Evolutionary conservation across 148 eudicot genomes (phyloP).

Genomic region (Tetragonia tetragonoides): DNA sequence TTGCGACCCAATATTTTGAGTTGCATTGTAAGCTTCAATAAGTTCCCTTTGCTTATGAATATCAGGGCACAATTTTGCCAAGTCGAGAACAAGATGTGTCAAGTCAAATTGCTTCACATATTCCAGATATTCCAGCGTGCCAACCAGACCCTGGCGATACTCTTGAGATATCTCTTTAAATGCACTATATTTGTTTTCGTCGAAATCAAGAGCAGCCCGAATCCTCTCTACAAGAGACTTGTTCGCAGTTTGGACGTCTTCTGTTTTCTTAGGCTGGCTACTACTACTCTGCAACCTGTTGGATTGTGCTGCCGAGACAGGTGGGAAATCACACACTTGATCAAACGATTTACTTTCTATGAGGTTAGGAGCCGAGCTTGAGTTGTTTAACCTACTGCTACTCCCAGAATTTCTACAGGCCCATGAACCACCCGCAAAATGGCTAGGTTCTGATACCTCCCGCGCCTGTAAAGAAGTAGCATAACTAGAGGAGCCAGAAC

Average conservation of each 20-base stretch:
- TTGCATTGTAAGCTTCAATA: slow-evolving; percentile 55
- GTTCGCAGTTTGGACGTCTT: slow-evolving; percentile 76
- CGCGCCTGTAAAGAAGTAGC: slow-evolving; percentile 44
- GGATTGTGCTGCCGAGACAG: slow-evolving; percentile 61
- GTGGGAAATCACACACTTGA: slow-evolving; percentile 69
- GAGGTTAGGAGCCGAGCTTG: slow-evolving; percentile 71
- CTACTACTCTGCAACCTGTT: slow-evolving; percentile 33
- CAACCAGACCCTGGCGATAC: slow-evolving; percentile 75
- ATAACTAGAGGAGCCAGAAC: slow-evolving; percentile 43
- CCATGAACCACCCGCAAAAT: slow-evolving; percentile 36
- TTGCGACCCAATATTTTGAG: slow-evolving; percentile 27
- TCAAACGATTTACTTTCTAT: slow-evolving; percentile 42
- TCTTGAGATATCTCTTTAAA: slow-evolving; percentile 79
- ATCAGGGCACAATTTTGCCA: slow-evolving; percentile 85
- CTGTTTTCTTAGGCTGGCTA: slow-evolving; percentile 41
- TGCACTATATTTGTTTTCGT: slow-evolving; percentile 63
- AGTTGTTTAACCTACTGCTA: slow-evolving; percentile 49
- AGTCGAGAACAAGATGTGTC: slow-evolving; percentile 80
- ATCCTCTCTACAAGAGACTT: slow-evolving; percentile 89
- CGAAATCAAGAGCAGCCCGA: slow-evolving; percentile 63
- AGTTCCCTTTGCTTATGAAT: slow-evolving; percentile 67
- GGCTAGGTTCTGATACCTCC: slow-evolving; percentile 29
- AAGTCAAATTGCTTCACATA: slow-evolving; percentile 78
- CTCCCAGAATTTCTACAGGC: slow-evolving; percentile 38
- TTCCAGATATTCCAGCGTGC: slow-evolving; percentile 56